Evolutionary conservation across 2,329 filamentous ascomycete genomes (phyloP).

Genomic region (Colletotrichum sp.): DNA sequence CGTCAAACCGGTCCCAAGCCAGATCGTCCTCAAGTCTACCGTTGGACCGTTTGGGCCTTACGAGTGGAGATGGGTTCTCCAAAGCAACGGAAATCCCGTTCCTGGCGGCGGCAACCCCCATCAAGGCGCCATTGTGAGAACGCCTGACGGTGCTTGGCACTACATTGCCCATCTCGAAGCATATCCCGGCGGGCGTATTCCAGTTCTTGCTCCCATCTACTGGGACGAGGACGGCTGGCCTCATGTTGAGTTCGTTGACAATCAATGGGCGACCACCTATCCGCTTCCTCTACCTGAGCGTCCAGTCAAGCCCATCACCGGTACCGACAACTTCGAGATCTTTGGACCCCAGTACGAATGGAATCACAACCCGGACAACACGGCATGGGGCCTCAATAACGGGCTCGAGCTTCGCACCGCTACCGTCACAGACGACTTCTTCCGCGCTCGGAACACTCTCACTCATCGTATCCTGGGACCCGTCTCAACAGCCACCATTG

Average conservation of each 20-base stretch:
- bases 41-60: not conserved
- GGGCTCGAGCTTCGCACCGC: not conserved
- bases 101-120: not conserved
- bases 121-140: not conserved
- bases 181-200: not conserved
- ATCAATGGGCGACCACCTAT: not conserved
- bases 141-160: not conserved
- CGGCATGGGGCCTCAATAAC: fast-evolving
- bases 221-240: not conserved
- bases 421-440: not conserved
- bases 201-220: not conserved
- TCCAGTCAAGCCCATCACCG: not conserved
- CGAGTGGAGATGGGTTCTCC: not conserved
- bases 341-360: not conserved
- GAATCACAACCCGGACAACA: not conserved
- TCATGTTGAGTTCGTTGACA: not conserved
- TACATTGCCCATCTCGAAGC: not conserved
- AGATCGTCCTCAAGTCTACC: not conserved
- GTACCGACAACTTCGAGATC: not conserved
- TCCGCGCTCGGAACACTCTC: not conserved
- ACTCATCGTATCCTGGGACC: not conserved
- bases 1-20: not conserved
- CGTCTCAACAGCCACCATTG: not conserved
- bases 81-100: not conserved
- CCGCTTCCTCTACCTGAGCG: not conserved